Evolutionary conservation across 1,139 yeast species (phyloP), one percentile per base, ranked within the genome.

Genomic region (Yamadazyma blattariae): DNA sequence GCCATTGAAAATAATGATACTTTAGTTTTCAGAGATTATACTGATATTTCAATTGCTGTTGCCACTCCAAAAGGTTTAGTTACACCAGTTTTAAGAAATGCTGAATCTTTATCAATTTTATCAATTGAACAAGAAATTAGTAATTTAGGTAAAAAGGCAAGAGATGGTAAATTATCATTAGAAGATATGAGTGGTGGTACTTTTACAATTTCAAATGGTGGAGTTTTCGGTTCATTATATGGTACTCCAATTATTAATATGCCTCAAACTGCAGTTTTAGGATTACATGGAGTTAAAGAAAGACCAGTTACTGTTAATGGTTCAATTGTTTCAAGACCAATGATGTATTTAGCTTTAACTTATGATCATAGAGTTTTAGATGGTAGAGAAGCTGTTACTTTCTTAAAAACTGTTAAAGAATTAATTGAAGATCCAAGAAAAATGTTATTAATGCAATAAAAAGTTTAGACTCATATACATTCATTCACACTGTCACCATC

Each of bases 151-250:
- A 73, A 73, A 61, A 92, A 89, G 71, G 98, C 98, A 47, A 87
- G 98, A 67, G 97, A 92, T 61, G 94, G 94, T 58, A 90, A 92
- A 72, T 79, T 92, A 59, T 86, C 97, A 39, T 72, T 92, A 51
- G 99, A 92, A 74, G 99, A 92, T 66, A 92, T 94, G 98, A 80
- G 97, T 44, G 98, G 99, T 64, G 99, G 99, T 65, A 90, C 97
- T 44, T 90, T 92, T 74, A 92, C 99, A 57, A 92, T 92, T 57
- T 92, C 98, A 41, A 92, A 92, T 71, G 99, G 99, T 63, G 99
- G 99, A 65, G 97, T 92, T 42, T 92, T 92, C 56, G 99, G 99
- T 46, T 92, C 98, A 24, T 74, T 92, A 51, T 88, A 86, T 67
- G 98, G 98, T 63, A 92, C 99, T 37, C 99, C 99, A 59, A 92